phyloP scores from a whole-genome alignment of 1,284 basidiomycete species.

The Apiotrichum laibachii region DNA sequence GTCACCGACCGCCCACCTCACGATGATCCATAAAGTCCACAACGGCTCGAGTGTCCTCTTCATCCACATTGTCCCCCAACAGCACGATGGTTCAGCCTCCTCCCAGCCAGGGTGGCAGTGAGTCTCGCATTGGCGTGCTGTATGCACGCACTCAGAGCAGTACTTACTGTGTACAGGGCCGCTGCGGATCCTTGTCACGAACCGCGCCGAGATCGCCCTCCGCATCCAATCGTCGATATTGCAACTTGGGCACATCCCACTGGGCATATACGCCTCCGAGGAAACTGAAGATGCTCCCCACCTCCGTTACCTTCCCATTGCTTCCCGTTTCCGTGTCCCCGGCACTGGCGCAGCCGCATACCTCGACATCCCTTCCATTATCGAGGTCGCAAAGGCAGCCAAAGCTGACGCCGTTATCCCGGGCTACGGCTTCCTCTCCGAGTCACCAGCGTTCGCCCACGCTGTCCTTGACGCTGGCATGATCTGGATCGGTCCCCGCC shows the following conservation, averaged over 20 bases:
- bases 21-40: too few relatives aligned
- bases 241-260: constrained; percentile 15
- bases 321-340: constrained; percentile 15
- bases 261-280: constrained; percentile 17
- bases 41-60: too few relatives aligned
- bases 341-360: constrained; percentile 18
- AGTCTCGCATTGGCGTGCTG: too few relatives aligned
- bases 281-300: constrained; percentile 18
- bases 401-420: constrained; percentile 26
- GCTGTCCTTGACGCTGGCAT: constrained; percentile 57
- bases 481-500: constrained; percentile 62
- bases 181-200: constrained; percentile 21
- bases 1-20: too few relatives aligned
- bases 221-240: constrained; percentile 20
- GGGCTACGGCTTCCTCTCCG: constrained; percentile 87
- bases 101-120: too few relatives aligned
- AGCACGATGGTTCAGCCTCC: too few relatives aligned
- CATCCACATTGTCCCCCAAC: too few relatives aligned
- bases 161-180: neutral
- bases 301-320: constrained; percentile 9
- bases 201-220: constrained; percentile 21
- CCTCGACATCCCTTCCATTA: constrained; percentile 14
- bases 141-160: too few relatives aligned
- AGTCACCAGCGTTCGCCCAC: constrained; percentile 60
- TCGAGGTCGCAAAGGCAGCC: constrained; percentile 13